Evolutionary conservation across 2,329 filamentous ascomycete genomes (phyloP), one percentile per base, ranked within the genome.

Genomic region (Apiospora saccharicola): DNA sequence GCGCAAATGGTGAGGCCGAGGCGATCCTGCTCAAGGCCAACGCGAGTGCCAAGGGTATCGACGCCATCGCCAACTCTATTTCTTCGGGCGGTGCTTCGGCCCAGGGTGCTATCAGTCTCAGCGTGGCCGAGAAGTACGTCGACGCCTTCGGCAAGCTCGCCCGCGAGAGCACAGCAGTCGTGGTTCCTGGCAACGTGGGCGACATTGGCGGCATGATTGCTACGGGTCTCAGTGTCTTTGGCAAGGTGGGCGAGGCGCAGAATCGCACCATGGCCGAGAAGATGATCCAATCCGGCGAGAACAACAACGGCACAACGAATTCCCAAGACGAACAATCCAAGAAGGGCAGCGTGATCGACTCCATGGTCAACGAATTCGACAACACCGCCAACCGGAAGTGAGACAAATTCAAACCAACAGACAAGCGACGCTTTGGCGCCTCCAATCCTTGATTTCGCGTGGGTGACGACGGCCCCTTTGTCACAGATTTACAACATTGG

Each of bases 121-220:
- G 89, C 19, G 94, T 99, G 12, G 96, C 96, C 0, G 96, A 99
- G 89, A 98, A 98, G 84, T 99, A 99, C 78, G 96, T 99, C 70
- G 96, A 97, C 67, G 96, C 96, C 4, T 99, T 98, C 80, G 92
- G 90, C 76, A 94, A 95, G 80, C 86, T 99, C 77, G 96, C 96
- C 69, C 96, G 96, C 85, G 95, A 99, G 86, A 94, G 96, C 78
- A 99, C 96, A 4, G 94, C 95, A 5, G 93, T 99, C 41, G 94
- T 99, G 26, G 95, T 99, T 19, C 96, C 96, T 0, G 96, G 96
- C 14, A 98, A 99, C 79, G 94, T 99, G 49, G 96, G 96, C 73
- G 96, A 99, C 81, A 95, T 99, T 77, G 93, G 94, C 71, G 91
- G 94, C 77, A 98, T 99, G 95, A 98, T 99, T 82, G 95, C 96